A percentile compares a stretch with the other conserved stretches of the same genome.
Evolutionary conservation across 805 yeast species (phyloP).

Genomic region (Nakazawaea laoshanensis): DNA sequence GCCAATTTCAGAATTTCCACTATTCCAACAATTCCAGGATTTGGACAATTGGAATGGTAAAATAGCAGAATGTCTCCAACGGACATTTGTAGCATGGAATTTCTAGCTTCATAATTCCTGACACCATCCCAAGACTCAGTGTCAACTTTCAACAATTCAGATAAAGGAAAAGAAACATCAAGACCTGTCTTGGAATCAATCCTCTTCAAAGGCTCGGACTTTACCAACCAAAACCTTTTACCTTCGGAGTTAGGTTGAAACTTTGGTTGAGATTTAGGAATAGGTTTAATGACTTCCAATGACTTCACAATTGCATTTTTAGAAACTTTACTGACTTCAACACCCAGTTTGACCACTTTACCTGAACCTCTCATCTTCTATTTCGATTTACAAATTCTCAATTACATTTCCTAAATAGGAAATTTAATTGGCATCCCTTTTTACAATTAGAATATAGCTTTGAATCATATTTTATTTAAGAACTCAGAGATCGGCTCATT

Average conservation of each 20-base stretch:
- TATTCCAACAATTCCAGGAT: slow-evolving; percentile 48
- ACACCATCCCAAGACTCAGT: slow-evolving; percentile 54
- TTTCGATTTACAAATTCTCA: not conserved
- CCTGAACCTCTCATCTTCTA: too few species aligned
- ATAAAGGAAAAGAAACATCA: slow-evolving; percentile 41
- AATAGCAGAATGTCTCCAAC: slow-evolving; percentile 39
- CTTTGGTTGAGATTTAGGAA: slow-evolving; percentile 4
- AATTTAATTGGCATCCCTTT: too few species aligned
- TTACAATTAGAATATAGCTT: too few species aligned
- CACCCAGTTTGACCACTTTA: not conserved
- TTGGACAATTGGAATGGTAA: slow-evolving; percentile 47
- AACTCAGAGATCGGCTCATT: slow-evolving; percentile 17
- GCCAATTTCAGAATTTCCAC: slow-evolving; percentile 26
- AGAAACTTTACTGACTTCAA: not conserved
- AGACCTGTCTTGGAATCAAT: slow-evolving; percentile 36
- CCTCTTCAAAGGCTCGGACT: slow-evolving; percentile 45
- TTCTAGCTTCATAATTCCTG: slow-evolving; percentile 48
- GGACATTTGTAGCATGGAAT: slow-evolving; percentile 38
- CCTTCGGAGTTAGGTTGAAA: slow-evolving; percentile 5
- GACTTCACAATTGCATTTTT: not conserved
- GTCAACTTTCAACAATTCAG: slow-evolving; percentile 28
- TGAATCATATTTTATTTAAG: not conserved
- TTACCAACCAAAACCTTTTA: slow-evolving; percentile 40
- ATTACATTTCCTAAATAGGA: too few species aligned
- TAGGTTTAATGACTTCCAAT: slow-evolving; percentile 5